A percentile compares a stretch with the other conserved stretches of the same genome.
phyloP scores from a whole-genome alignment of 495 filamentous ascomycete genomes.

The Penicillium flavigenum region DNA sequence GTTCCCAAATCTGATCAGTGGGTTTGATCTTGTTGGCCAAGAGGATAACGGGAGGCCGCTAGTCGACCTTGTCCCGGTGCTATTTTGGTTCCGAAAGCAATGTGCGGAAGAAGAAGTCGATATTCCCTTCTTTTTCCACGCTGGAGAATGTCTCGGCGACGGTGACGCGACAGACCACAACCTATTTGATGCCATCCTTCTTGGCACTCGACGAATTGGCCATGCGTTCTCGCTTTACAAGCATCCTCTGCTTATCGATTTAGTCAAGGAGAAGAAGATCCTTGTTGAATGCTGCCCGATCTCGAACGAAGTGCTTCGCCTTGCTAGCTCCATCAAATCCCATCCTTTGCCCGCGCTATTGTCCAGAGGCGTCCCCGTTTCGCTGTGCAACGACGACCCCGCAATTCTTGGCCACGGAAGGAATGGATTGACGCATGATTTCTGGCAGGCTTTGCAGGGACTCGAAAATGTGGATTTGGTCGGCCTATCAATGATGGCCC shows the following conservation, averaged over 20 bases:
- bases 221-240: constrained; percentile 87
- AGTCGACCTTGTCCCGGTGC: constrained; percentile 70
- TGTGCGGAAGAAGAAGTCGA: constrained; percentile 76
- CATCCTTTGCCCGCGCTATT: constrained; percentile 83
- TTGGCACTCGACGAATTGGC: constrained; percentile 85
- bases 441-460: constrained; percentile 87
- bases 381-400: constrained; percentile 84
- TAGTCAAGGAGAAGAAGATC: constrained; percentile 84
- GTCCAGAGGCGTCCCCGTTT: constrained; percentile 65
- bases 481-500: constrained; percentile 73
- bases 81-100: constrained; percentile 90
- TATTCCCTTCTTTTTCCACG: constrained; percentile 96
- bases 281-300: constrained; percentile 85
- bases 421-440: constrained; percentile 80
- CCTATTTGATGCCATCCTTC: constrained; percentile 83
- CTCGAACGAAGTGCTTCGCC: constrained; percentile 77
- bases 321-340: constrained; percentile 70
- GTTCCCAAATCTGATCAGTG: constrained; percentile 78
- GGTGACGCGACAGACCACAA: constrained; percentile 77
- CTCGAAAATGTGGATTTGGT: constrained; percentile 78
- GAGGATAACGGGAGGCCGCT: constrained; percentile 78
- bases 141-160: constrained; percentile 79
- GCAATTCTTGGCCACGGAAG: constrained; percentile 74
- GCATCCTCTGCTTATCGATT: constrained; percentile 83
- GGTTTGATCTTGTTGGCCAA: constrained; percentile 85